phyloP scores from a whole-genome alignment of 2,329 filamentous ascomycete species.

The Penicillium sp. region DNA sequence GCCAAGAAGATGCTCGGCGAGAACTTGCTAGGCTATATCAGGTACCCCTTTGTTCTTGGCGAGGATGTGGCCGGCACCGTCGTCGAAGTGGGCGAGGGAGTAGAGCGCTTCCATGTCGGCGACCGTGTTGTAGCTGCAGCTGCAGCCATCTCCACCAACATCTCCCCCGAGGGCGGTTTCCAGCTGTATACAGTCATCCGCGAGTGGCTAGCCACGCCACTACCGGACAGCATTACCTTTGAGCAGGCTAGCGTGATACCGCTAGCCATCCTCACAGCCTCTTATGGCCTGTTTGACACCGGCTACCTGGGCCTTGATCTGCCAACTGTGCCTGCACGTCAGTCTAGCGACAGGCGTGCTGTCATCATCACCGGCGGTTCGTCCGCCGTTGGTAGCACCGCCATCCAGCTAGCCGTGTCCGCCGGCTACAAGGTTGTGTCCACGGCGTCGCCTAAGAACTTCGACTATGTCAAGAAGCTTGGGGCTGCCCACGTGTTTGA shows the following conservation, averaged over 20 bases:
- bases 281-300: conserved; percentile 25
- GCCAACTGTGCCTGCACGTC: conserved; percentile 11
- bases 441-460: conserved; percentile 37
- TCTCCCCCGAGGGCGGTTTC: conserved; percentile 16
- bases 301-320: conserved; percentile 10
- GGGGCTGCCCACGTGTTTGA: conserved; percentile 42
- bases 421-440: conserved; percentile 36
- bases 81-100: background rate
- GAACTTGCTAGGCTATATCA: background rate
- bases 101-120: conserved; percentile 11
- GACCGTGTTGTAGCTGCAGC: conserved; percentile 9
- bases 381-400: conserved; percentile 39
- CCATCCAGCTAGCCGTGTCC: conserved; percentile 38
- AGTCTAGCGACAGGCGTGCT: conserved; percentile 8
- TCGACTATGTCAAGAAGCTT: conserved; percentile 37
- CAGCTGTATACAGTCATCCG: conserved; percentile 22
- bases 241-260: conserved; percentile 30
- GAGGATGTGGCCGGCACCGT: conserved; percentile 39
- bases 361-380: conserved; percentile 48
- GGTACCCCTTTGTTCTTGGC: conserved; percentile 32
- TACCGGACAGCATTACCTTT: conserved; percentile 26
- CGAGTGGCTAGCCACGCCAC: conserved; percentile 9
- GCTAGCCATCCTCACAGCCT: conserved; percentile 28
- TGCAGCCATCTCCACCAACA: background rate
- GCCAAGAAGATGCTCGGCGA: background rate